Evolutionary conservation across 345 rosid species (phyloP), one percentile per base, ranked within the genome.

Genomic region (Iberis pinnata): DNA sequence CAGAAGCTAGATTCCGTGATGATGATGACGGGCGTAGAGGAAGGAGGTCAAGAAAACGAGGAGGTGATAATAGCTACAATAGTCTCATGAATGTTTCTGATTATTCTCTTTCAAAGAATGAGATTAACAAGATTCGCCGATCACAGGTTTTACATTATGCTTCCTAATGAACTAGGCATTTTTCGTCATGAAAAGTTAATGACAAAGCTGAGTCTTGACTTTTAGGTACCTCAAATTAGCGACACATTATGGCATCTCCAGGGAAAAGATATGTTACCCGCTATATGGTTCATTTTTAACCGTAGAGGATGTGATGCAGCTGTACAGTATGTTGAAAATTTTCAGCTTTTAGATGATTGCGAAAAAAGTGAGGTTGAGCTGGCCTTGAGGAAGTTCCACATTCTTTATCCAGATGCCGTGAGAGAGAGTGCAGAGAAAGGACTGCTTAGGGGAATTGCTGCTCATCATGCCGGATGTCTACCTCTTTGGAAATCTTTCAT

Each of bases 391-490:
- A 82, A 73, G 73, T 92, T 92, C 56, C 70, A 82, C 18, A 43
- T 77, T 74, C 87, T 76, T 60, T 81, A 87, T 69, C 96, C 98
- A 13, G 98, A 90, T 71, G 96, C 98, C 50, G 82, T 87, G 53
- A 74, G 96, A 66, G 96, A 87, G 70, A 65, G 75, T 61, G 88
- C 96, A 29, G 76, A 81, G 35, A 80, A 80, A 76, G 98, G 98
- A 61, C 84, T 92, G 58, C 65, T 76, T 39, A 73, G 66, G 56
- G 98, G 96, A 60, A 80, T 80, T 67, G 93, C 96, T 59, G 93
- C 96, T 9, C 98, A 92, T 72, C 98, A 92, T 72, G 96, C 98
- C 15, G 98, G 98, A 37, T 92, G 98, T 75, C 75, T 90, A 42
- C 98, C 98, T 39, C 70, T 87, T 37, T 90, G 98, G 96, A 87